phyloP scores from a whole-genome alignment of 257 asterid species.

The Solanum corneliomulleri region DNA sequence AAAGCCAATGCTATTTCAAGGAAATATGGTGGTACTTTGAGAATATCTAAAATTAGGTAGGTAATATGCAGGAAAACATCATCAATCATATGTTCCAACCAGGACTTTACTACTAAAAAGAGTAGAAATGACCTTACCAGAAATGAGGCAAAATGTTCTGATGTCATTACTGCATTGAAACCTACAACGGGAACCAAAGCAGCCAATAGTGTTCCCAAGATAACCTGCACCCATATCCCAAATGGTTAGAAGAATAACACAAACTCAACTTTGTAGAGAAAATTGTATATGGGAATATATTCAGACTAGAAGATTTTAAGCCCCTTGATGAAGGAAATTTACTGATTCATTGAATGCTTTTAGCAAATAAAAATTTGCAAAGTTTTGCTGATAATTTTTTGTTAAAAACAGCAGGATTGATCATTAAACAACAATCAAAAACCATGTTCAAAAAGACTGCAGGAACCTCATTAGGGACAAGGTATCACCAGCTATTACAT shows the following conservation, averaged over 20 bases:
- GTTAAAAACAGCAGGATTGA: not conserved
- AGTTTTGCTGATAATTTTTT: not conserved
- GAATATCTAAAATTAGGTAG: not conserved
- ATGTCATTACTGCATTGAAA: constrained; percentile 95
- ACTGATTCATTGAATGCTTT: not conserved
- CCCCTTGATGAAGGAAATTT: not conserved
- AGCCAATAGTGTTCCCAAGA: constrained; percentile 85
- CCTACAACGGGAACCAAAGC: constrained; percentile 98
- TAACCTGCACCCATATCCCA: constrained; percentile 43
- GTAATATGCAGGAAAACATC: not conserved
- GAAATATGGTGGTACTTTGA: not conserved
- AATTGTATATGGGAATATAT: not conserved
- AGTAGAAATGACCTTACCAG: constrained; percentile 40
- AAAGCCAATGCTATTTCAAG: not conserved
- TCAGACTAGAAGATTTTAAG: not conserved
- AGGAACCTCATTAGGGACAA: not conserved
- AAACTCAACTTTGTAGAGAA: not conserved
- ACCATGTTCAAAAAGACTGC: not conserved
- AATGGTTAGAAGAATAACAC: not conserved
- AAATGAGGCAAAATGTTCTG: constrained; percentile 97
- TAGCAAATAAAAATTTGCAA: not conserved
- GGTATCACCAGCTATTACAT: not conserved
- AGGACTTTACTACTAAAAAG: not conserved
- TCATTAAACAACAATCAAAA: not conserved
- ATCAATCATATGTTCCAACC: not conserved